Percentiles rank a stretch among this genome's conserved stretches.
Conservation (phyloP, 768 basidiomycete genomes). For the Mycena venus region DNA sequence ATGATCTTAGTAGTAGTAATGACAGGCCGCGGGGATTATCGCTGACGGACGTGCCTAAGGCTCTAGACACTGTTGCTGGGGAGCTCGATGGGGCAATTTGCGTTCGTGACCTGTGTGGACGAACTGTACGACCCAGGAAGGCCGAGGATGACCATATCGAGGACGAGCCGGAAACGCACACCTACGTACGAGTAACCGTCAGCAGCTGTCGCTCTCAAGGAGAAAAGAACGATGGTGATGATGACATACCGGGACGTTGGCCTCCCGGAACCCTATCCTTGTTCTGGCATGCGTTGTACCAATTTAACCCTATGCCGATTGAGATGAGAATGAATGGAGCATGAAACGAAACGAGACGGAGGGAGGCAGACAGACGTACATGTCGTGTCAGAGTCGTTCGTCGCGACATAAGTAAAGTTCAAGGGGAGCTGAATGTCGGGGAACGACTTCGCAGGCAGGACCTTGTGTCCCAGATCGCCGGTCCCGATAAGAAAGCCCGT, state of each 20-base stretch:
- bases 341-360: constrained; percentile 6
- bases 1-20: constrained; percentile 12
- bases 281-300: constrained; percentile 86
- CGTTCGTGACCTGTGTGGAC: constrained; percentile 70
- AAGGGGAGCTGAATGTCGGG: constrained; percentile 80
- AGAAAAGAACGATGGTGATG: neutral
- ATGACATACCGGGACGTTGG: constrained; percentile 70
- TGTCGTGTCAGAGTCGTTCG: constrained; percentile 86
- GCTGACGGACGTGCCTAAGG: neutral
- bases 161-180: constrained; percentile 74
- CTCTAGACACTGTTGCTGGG: constrained; percentile 64
- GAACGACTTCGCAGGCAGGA: constrained; percentile 76
- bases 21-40: neutral
- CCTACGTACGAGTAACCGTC: constrained; percentile 44
- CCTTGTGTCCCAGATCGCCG: constrained; percentile 71
- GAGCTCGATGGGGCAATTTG: constrained; percentile 79
- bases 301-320: constrained; percentile 67
- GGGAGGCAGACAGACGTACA: too few relatives aligned
- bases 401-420: constrained; percentile 85
- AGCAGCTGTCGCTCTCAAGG: neutral
- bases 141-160: constrained; percentile 80
- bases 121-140: constrained; percentile 66
- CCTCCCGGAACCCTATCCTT: constrained; percentile 59
- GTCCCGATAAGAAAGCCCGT: constrained; percentile 75
- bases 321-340: constrained; percentile 12